Conservation (phyloP, 2,329 filamentous ascomycete genomes). For the Tolypocladium inflatum region DNA sequence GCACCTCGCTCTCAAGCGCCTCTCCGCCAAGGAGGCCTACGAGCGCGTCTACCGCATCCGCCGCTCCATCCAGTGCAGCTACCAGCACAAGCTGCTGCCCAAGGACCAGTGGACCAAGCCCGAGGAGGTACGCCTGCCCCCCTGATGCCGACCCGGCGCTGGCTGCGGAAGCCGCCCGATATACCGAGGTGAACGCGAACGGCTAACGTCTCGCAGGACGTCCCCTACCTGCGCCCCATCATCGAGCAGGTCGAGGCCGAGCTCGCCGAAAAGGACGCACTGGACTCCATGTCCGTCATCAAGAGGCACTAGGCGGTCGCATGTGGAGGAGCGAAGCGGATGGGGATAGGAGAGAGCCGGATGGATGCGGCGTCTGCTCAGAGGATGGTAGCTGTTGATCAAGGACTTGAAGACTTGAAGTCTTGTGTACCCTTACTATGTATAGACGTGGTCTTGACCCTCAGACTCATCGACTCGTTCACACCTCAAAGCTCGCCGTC, state of each 20-base stretch:
- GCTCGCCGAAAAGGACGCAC: constrained; percentile 40
- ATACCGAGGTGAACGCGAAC: neutral
- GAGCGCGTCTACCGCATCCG: constrained; percentile 97
- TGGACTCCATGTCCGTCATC: constrained; percentile 40
- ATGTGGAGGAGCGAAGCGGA: neutral
- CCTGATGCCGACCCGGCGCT: neutral
- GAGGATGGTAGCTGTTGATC: neutral
- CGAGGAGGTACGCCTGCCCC: constrained; percentile 31
- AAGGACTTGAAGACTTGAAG: constrained; percentile 4
- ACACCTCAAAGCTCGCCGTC: constrained; percentile 1
- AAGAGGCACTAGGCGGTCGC: constrained; percentile 34
- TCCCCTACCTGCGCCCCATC: constrained; percentile 43
- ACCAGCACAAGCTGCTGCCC: constrained; percentile 55
- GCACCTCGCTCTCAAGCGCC: constrained; percentile 80
- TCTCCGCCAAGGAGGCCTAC: constrained; percentile 83
- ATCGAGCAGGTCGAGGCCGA: constrained; percentile 41
- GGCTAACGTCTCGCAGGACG: constrained; percentile 27
- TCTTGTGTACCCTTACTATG: constrained; percentile 8
- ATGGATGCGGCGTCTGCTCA: neutral
- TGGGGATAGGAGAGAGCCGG: neutral
- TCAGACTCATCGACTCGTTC: constrained; percentile 7
- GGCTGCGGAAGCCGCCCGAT: neutral
- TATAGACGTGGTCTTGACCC: constrained; percentile 6
- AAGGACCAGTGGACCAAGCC: constrained; percentile 51
- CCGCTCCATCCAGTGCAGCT: constrained; percentile 74